Evolutionary conservation across 345 rosid genomes (phyloP).

Genomic region (Anastatica hierochuntica): DNA sequence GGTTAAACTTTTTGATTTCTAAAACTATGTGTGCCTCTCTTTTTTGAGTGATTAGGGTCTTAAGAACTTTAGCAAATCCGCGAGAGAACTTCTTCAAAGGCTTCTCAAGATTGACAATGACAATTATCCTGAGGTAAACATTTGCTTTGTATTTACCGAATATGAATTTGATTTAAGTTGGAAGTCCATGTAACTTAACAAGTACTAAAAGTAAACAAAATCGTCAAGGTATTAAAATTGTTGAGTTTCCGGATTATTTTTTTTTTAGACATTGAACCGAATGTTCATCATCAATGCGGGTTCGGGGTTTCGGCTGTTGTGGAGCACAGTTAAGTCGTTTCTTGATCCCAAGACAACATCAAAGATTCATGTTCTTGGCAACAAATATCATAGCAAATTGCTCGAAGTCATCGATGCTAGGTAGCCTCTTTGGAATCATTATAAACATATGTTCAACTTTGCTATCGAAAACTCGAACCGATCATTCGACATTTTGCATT

Average conservation of each 20-base stretch:
- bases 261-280: constrained; percentile 68
- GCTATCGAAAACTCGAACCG: not conserved
- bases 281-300: constrained; percentile 98
- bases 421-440: constrained; percentile 16
- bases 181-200: no score
- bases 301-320: constrained; percentile 81
- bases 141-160: not conserved
- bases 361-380: constrained; percentile 95
- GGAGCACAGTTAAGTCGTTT: constrained; percentile 85
- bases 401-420: constrained; percentile 87
- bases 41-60: constrained; percentile 52
- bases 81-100: constrained; percentile 68
- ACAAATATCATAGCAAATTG: constrained; percentile 91
- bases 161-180: no score
- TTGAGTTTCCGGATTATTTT: not conserved
- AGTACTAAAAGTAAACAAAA: not conserved
- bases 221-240: not conserved
- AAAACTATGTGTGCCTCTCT: not conserved
- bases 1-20: not conserved
- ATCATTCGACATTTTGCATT: no score
- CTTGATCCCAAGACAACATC: constrained; percentile 86
- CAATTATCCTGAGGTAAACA: constrained; percentile 85
- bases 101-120: constrained; percentile 73
- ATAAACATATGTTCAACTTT: not conserved
- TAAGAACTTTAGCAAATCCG: constrained; percentile 71